Conservation (phyloP, 768 basidiomycete genomes). For the Cyclocybe cylindracea region DNA sequence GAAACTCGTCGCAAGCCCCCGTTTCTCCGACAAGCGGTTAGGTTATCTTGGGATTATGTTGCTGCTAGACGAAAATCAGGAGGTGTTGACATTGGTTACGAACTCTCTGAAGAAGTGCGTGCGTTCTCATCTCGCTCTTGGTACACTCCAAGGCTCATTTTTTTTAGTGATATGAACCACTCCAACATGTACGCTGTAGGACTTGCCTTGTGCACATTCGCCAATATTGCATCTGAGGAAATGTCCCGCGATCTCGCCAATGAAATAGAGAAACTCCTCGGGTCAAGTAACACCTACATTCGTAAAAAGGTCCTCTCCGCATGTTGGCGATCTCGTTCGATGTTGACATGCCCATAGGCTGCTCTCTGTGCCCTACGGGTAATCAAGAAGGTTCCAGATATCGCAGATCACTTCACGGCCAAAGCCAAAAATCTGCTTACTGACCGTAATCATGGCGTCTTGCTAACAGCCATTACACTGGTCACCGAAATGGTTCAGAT, state of each 20-base stretch:
- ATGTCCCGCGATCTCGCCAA: conserved; percentile 98
- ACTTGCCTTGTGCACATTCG: conserved; percentile 95
- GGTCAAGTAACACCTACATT: conserved; percentile 97
- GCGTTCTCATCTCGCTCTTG: background rate
- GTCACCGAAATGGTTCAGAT: conserved; percentile 92
- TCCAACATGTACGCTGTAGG: conserved; percentile 99
- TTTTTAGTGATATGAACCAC: conserved; percentile 94
- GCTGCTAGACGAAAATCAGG: conserved; percentile 94
- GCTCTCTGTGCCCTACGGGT: conserved; percentile 93
- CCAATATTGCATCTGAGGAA: conserved; percentile 98
- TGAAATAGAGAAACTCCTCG: conserved; percentile 96
- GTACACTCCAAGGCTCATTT: conserved; percentile 2
- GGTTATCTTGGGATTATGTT: conserved; percentile 99
- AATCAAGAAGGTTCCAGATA: conserved; percentile 94
- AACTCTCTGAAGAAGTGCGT: conserved; percentile 97
- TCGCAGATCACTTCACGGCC: conserved; percentile 86
- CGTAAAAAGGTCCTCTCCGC: conserved; percentile 81
- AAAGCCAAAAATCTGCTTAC: conserved; percentile 91
- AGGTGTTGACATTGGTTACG: conserved; percentile 95
- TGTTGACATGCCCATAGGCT: conserved; percentile 53
- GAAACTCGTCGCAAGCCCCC: conserved; percentile 91
- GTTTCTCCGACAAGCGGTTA: conserved; percentile 94
- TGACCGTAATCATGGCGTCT: conserved; percentile 96
- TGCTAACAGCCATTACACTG: conserved; percentile 91
- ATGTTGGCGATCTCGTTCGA: conserved; percentile 2